Evolutionary conservation across 2,329 filamentous ascomycete genomes (phyloP).

Genomic region (Escovopsis sp.): DNA sequence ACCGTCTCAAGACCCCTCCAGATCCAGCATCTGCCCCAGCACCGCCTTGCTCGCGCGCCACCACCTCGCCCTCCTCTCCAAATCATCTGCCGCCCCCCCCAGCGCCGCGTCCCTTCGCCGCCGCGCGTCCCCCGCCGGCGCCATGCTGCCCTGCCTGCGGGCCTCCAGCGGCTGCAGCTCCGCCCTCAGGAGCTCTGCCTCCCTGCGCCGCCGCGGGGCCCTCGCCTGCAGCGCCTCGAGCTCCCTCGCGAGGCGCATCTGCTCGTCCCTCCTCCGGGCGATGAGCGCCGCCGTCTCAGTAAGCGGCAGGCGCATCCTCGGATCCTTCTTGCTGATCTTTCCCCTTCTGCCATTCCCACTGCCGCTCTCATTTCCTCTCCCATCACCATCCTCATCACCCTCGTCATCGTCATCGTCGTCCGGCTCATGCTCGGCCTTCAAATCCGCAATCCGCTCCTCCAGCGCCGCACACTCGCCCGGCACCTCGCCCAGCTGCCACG

Average conservation of each 20-base stretch:
- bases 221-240: slow-evolving; percentile 47
- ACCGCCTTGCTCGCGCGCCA: slow-evolving; percentile 51
- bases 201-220: slow-evolving; percentile 49
- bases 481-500: slow-evolving; percentile 31
- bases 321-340: too few species aligned
- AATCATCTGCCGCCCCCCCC: slow-evolving; percentile 52
- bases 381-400: too few species aligned
- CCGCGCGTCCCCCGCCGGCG: slow-evolving; percentile 56
- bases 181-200: slow-evolving; percentile 48
- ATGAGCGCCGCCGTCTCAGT: slow-evolving; percentile 40
- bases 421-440: slow-evolving; percentile 24
- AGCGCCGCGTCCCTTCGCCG: slow-evolving; percentile 50
- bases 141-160: slow-evolving; percentile 47
- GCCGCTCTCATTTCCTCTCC: too few species aligned
- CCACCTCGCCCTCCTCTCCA: slow-evolving; percentile 65
- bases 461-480: slow-evolving; percentile 33
- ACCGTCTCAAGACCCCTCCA: too few species aligned
- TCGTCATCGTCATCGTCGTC: too few species aligned
- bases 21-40: slow-evolving; percentile 47
- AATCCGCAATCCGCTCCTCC: slow-evolving; percentile 29
- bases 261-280: slow-evolving; percentile 32
- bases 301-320: slow-evolving; percentile 39
- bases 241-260: slow-evolving; percentile 44
- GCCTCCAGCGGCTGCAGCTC: slow-evolving; percentile 55
- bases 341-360: too few species aligned